A percentile compares a stretch with the other conserved stretches of the same genome.
Evolutionary conservation across 306 rosid genomes (phyloP).

Genomic region (Vicia faba): DNA sequence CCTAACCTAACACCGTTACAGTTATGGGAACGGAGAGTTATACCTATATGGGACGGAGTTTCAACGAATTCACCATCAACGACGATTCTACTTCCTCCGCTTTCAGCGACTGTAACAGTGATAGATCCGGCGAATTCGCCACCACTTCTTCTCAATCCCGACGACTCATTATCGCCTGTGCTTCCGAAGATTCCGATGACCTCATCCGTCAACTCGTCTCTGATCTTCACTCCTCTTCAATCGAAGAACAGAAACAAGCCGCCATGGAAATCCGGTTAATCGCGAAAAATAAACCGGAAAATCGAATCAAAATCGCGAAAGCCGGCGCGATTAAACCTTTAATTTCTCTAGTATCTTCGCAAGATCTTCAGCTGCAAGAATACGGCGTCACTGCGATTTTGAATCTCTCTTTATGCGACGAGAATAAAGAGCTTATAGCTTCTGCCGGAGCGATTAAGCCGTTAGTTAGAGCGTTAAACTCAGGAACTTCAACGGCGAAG

Average conservation of each 20-base stretch:
- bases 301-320: constrained; percentile 71
- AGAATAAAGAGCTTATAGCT: constrained; percentile 80
- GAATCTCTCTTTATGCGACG: constrained; percentile 89
- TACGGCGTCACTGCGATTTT: constrained; percentile 93
- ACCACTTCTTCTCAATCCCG: constrained; percentile 67
- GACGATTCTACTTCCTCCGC: constrained; percentile 75
- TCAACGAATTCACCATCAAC: constrained; percentile 57
- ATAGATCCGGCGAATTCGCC: constrained; percentile 89
- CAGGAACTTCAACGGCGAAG: constrained; percentile 75
- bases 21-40: constrained; percentile 61
- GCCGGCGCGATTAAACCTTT: constrained; percentile 87
- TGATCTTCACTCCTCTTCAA: constrained; percentile 67
- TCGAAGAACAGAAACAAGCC: constrained; percentile 86
- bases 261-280: constrained; percentile 93
- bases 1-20: neutral
- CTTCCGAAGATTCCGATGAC: constrained; percentile 83
- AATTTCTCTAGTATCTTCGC: constrained; percentile 60
- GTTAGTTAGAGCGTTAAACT: constrained; percentile 62
- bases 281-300: constrained; percentile 82
- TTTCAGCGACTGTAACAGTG: constrained; percentile 94
- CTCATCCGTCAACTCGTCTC: constrained; percentile 71
- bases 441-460: constrained; percentile 82
- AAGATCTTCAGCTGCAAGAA: constrained; percentile 87
- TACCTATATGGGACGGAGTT: constrained; percentile 56
- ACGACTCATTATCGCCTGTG: constrained; percentile 60